Conservation (phyloP, 352 stramenopile genomes). For the Globisporangium cederbergense region DNA sequence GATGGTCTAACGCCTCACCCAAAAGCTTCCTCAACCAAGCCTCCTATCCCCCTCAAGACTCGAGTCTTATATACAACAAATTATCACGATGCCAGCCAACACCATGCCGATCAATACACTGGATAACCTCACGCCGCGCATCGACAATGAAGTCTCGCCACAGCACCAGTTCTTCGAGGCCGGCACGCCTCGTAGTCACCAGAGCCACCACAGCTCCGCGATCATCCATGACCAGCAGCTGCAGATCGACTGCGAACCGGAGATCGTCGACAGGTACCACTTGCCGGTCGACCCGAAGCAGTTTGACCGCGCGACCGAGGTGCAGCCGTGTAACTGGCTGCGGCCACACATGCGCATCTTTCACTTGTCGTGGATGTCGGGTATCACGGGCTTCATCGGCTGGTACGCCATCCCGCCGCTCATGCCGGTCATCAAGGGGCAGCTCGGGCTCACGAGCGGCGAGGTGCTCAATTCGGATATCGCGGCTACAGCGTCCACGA, state of each 20-base stretch:
- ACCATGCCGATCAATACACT: not conserved
- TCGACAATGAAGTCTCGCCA: not conserved
- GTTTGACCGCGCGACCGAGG: conserved; percentile 67
- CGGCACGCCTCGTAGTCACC: conserved; percentile 3
- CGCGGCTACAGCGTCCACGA: conserved; percentile 86
- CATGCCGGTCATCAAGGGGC: conserved; percentile 87
- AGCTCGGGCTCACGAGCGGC: conserved; percentile 81
- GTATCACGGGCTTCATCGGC: conserved; percentile 92
- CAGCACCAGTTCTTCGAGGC: conserved; percentile 3
- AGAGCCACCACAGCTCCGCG: not conserved
- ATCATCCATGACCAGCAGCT: conserved; percentile 8
- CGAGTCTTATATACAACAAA: not conserved
- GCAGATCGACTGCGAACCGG: conserved; percentile 14
- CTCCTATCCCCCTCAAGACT: not conserved
- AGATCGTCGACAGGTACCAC: conserved; percentile 30
- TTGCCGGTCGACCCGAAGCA: conserved; percentile 49
- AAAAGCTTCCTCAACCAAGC: not conserved
- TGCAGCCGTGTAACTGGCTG: conserved; percentile 76
- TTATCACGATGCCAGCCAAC: no score
- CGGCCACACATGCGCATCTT: conserved; percentile 95
- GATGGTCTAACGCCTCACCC: not conserved
- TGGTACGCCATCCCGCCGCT: conserved; percentile 95
- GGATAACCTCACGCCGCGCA: conserved; percentile 8
- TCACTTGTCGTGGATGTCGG: conserved; percentile 89
- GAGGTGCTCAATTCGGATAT: conserved; percentile 93